Base-by-base conservation (phyloP, 202 grass and related monocot species). In the Digitaria exilis region DNA sequence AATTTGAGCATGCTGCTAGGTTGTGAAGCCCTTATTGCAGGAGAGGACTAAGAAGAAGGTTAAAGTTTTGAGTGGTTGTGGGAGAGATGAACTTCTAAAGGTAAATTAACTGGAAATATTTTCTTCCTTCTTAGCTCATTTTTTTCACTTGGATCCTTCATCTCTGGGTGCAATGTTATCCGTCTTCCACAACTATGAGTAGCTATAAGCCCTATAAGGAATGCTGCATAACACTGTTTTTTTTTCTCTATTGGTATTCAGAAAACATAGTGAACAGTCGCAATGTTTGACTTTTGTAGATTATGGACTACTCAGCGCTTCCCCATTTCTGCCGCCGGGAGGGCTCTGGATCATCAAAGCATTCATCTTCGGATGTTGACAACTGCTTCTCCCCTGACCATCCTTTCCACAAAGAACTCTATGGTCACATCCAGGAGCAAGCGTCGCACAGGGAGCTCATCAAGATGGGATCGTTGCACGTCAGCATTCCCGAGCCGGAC, bases 41-140 rank as follows among this genome's bases (percentile, higher is more conserved):
- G 96, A 98, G 81, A 93, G 96, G 80, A 98, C 96, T 42, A 92
- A 92, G 78, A 98, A 84, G 89, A 98, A 98, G 81, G 82, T 98
- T 50, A 89, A 73, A 90, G 91, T 98, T 70, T 82, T 98, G 86
- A 86, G 58, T 81, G 96, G 93, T 62, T 88, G 85, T 46, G 96
- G 96, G 52, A 91, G 84, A 91, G 93, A 98, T 78, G 93, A 98
- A 76, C 85, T 98, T 60, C 90, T 96, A 41, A 78, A 95, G 96
- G 96, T 90, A 51, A 76, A 72, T 69, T 69, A 10, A 42, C 42
- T 57, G n/a, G 67, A 70, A 45, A 46, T 1, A n/a, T 43, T 22
- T 25, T 69, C 62, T 75, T 67, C 19, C 64, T 49, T 28, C 48
- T 4, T 76, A n/a, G 32, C 1, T 82, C 12, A 6, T 16, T 55